A percentile compares a stretch with the other conserved stretches of the same genome.
Conservation (phyloP, 2,329 filamentous ascomycete species). For the Aschersonia sp. region DNA sequence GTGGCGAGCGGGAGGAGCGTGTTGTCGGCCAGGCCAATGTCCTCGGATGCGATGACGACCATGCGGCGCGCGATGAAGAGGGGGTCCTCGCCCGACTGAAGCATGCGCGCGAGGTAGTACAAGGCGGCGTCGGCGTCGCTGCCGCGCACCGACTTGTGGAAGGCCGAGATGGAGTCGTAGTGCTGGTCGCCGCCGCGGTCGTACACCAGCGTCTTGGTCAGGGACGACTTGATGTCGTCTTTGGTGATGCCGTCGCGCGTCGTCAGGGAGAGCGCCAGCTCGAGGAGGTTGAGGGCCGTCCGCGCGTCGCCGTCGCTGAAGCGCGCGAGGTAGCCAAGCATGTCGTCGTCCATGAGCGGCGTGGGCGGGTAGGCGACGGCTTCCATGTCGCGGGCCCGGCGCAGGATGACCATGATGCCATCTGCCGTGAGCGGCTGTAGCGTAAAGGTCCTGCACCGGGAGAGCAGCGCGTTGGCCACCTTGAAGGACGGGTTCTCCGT, state of each 20-base stretch:
- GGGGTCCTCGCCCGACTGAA: constrained; percentile 87
- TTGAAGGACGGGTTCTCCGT: constrained; percentile 97
- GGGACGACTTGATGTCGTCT: constrained; percentile 61
- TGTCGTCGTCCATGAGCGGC: constrained; percentile 57
- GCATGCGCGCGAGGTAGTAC: constrained; percentile 93
- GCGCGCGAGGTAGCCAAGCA: constrained; percentile 67
- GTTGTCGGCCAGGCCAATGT: constrained; percentile 83
- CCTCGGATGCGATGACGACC: constrained; percentile 89
- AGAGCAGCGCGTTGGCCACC: constrained; percentile 74
- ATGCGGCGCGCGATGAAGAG: constrained; percentile 85
- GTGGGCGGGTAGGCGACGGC: constrained; percentile 24
- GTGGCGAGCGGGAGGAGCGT: constrained; percentile 72
- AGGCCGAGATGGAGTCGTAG: constrained; percentile 93
- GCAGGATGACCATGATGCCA: constrained; percentile 59
- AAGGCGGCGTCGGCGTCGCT: constrained; percentile 75
- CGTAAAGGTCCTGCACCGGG: constrained; percentile 82
- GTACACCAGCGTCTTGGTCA: constrained; percentile 90
- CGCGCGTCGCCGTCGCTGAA: constrained; percentile 90
- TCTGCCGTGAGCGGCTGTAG: constrained; percentile 59
- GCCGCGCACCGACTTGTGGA: constrained; percentile 90
- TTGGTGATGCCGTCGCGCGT: constrained; percentile 49
- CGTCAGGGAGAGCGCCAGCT: constrained; percentile 66
- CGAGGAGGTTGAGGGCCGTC: constrained; percentile 82
- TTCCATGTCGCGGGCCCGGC: constrained; percentile 58
- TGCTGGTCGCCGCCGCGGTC: constrained; percentile 92